phyloP scores from a whole-genome alignment of 495 filamentous ascomycete species.

The Trichoderma gamsii region DNA sequence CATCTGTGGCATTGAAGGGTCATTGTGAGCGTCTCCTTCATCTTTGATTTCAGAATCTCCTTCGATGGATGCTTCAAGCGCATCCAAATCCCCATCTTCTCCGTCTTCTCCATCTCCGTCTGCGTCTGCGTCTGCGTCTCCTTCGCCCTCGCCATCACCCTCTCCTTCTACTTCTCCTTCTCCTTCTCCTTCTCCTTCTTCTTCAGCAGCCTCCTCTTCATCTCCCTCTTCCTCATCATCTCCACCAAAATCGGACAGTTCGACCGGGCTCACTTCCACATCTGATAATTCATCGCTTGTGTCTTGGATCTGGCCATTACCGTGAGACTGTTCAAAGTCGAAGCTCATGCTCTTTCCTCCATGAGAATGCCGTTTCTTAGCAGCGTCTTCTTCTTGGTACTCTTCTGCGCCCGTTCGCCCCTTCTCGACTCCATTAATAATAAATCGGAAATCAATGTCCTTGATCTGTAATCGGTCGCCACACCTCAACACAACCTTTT shows the following conservation, averaged over 20 bases:
- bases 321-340: conserved; percentile 56
- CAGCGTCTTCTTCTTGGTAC: conserved; percentile 34
- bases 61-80: conserved; percentile 30
- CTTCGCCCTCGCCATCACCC: conserved; percentile 30
- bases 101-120: conserved; percentile 34
- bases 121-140: conserved; percentile 31
- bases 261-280: conserved; percentile 15
- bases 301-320: conserved; percentile 41
- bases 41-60: conserved; percentile 21
- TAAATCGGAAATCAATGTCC: conserved; percentile 64
- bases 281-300: conserved; percentile 40
- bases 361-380: conserved; percentile 39
- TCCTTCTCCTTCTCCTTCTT: conserved; percentile 30
- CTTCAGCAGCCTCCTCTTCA: conserved; percentile 26
- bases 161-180: conserved; percentile 27
- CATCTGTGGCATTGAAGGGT: conserved; percentile 31
- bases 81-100: conserved; percentile 26
- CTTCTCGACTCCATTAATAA: conserved; percentile 64
- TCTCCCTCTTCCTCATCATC: conserved; percentile 33
- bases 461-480: conserved; percentile 74
- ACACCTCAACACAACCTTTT: conserved; percentile 60
- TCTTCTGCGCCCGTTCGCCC: conserved; percentile 63
- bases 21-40: background rate
- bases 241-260: background rate
- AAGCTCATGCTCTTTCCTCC: conserved; percentile 58